Evolutionary conservation across 306 rosid species (phyloP).

Genomic region (Begonia masoniana): DNA sequence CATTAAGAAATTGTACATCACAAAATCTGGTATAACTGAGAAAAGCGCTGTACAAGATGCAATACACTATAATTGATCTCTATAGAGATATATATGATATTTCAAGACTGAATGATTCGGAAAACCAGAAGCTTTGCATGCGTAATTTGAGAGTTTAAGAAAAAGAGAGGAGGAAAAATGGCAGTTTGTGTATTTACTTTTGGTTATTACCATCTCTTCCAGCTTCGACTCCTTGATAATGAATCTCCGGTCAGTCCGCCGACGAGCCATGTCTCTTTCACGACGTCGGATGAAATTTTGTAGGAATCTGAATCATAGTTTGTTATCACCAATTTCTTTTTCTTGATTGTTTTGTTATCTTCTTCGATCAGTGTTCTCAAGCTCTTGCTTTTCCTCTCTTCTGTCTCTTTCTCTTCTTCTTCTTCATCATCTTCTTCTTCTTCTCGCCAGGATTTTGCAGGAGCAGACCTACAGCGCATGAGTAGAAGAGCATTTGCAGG

Average conservation of each 20-base stretch:
- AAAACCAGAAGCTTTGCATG: too few relatives aligned
- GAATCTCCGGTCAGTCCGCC: slow-evolving; percentile 46
- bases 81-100: too few relatives aligned
- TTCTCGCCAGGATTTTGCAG: slow-evolving; percentile 57
- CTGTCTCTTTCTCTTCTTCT: slow-evolving; percentile 9
- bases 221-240: slow-evolving; percentile 65
- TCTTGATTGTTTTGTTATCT: slow-evolving; percentile 19
- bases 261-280: slow-evolving; percentile 77
- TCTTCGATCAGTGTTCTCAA: slow-evolving; percentile 72
- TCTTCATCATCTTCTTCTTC: slow-evolving; percentile 16
- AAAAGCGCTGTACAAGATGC: too few relatives aligned
- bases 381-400: slow-evolving; percentile 28
- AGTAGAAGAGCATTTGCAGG: slow-evolving; percentile 81
- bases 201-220: slow-evolving; percentile 33
- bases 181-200: too few relatives aligned
- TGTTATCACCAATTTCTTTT: slow-evolving; percentile 33
- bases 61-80: too few relatives aligned
- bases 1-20: too few relatives aligned
- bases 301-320: slow-evolving; percentile 29
- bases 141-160: too few relatives aligned
- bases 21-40: too few relatives aligned
- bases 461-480: slow-evolving; percentile 93
- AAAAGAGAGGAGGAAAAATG: too few relatives aligned
- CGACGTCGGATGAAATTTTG: slow-evolving; percentile 53
- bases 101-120: too few relatives aligned